Base-by-base conservation (phyloP, 106 monocot species). In the Dioscorea zingiberensis region DNA sequence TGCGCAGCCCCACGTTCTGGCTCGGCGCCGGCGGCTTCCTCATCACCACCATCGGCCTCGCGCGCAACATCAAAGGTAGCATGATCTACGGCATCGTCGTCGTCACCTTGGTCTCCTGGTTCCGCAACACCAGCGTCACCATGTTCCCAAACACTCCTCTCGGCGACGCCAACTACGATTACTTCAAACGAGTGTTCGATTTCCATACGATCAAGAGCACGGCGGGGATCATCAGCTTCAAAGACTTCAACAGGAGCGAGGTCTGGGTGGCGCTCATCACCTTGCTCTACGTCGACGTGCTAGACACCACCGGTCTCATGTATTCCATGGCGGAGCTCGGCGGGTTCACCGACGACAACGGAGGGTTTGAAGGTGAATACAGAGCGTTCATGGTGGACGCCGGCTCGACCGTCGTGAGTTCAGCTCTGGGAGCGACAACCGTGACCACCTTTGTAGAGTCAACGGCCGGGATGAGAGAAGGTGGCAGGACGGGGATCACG, bases 241-340 rank as follows among this genome's bases (percentile, higher is more conserved):
- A 4, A 7, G 57, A 65, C 11, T 76, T 92, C 69, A 44, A 67
- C 58, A 63, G 54, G 4, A 25, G 67, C 44, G 51, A 67, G 19
- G 68, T 75, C n/a, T 87, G 81, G 87, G 16, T 84, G 13, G 73
- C 84, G 0, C 46, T 92, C 4, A 9, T 72, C 13, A 87, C 84
- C 0, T 71, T 92, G 6, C 71, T 87, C 18, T 87, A 87, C 63
- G 83, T 84, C 6, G 91, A 92, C 66, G 47, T 92, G 12, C 77
- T 92, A 16, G 87, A 82, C 71, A 87, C 91, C 21, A 87, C 91
- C 5, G 77, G 81, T 8, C 71, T 78, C 0, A 87, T 92, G 84
- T 87, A 87, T 74, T 92, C 91, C 16, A 80, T 92, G 81, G 91
- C 87, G 5, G 84, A 84, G 77, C 74, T 77, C 53, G 91, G 60